Conservation (phyloP, 2,329 filamentous ascomycete species). For the Chlorencoelia australis region DNA sequence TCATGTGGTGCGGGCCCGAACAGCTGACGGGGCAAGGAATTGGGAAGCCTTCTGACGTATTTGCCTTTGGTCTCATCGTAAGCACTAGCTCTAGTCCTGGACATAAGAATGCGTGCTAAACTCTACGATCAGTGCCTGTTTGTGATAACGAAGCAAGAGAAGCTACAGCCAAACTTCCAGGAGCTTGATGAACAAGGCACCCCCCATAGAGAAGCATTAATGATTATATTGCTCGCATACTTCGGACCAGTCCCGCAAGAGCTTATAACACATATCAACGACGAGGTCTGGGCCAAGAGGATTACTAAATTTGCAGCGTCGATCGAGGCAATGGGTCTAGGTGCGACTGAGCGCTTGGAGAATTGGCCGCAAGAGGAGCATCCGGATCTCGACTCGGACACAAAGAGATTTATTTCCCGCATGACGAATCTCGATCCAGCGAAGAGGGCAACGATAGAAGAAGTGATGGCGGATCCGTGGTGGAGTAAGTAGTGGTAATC, state of each 20-base stretch:
- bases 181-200: slow-evolving; percentile 21
- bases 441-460: slow-evolving; percentile 18
- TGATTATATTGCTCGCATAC: slow-evolving; percentile 24
- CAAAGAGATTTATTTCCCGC: slow-evolving; percentile 24
- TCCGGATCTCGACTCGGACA: slow-evolving; percentile 23
- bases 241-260: slow-evolving; percentile 23
- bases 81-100: slow-evolving; percentile 4
- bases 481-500: too few relatives aligned
- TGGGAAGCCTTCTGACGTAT: slow-evolving; percentile 14
- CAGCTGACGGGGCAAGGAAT: slow-evolving; percentile 10
- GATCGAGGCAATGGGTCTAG: slow-evolving; percentile 16
- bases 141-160: slow-evolving; percentile 20
- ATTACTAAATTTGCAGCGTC: slow-evolving; percentile 12
- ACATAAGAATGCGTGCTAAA: slow-evolving; percentile 2
- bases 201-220: slow-evolving; percentile 23
- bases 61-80: slow-evolving; percentile 12
- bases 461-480: slow-evolving; percentile 8
- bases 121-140: slow-evolving; percentile 16
- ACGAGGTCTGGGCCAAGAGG: slow-evolving; percentile 19
- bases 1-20: slow-evolving; percentile 15
- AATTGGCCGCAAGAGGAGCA: slow-evolving; percentile 22
- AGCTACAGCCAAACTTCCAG: slow-evolving; percentile 19
- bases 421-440: slow-evolving; percentile 26
- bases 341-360: slow-evolving; percentile 19
- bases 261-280: slow-evolving; percentile 23